phyloP scores from a whole-genome alignment of 2,329 filamentous ascomycete genomes.

The Pseudogymnoascus sp. region DNA sequence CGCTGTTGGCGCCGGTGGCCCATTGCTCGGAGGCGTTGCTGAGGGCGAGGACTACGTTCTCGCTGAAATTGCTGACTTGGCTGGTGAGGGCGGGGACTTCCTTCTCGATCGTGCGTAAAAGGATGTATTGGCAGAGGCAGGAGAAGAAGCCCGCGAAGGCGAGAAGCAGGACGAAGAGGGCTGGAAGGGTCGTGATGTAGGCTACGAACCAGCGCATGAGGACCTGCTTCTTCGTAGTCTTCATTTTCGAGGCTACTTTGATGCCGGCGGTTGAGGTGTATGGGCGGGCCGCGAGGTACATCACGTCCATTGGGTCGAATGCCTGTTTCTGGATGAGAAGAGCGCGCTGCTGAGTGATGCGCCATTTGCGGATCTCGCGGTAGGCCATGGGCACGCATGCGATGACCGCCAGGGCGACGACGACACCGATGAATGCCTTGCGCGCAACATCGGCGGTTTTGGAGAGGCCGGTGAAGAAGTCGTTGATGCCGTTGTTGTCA shows the following conservation, averaged over 20 bases:
- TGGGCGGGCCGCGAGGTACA: slow-evolving; percentile 80
- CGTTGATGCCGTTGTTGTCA: slow-evolving; percentile 68
- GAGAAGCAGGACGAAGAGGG: slow-evolving; percentile 60
- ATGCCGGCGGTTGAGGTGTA: slow-evolving; percentile 66
- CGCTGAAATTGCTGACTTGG: slow-evolving; percentile 57
- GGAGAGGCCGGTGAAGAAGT: slow-evolving; percentile 72
- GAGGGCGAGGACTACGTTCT: slow-evolving; percentile 52
- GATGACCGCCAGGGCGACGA: slow-evolving; percentile 61
- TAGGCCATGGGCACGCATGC: slow-evolving; percentile 73
- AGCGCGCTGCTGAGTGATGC: slow-evolving; percentile 61
- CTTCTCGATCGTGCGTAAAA: slow-evolving; percentile 53
- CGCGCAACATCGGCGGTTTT: slow-evolving; percentile 58
- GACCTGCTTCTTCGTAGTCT: slow-evolving; percentile 52
- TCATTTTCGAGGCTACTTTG: slow-evolving; percentile 57
- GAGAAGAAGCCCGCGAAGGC: slow-evolving; percentile 58
- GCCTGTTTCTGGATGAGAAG: slow-evolving; percentile 55
- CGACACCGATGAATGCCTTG: slow-evolving; percentile 67
- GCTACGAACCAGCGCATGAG: slow-evolving; percentile 56
- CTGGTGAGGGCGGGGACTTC: slow-evolving; percentile 56
- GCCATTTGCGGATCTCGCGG: slow-evolving; percentile 71
- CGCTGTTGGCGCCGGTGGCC: slow-evolving; percentile 54
- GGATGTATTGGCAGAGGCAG: slow-evolving; percentile 59
- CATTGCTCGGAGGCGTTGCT: slow-evolving; percentile 57
- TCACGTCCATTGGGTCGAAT: slow-evolving; percentile 75
- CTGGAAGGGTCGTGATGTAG: slow-evolving; percentile 58